phyloP scores from a whole-genome alignment of 768 basidiomycete genomes.

The Mycena rosella region DNA sequence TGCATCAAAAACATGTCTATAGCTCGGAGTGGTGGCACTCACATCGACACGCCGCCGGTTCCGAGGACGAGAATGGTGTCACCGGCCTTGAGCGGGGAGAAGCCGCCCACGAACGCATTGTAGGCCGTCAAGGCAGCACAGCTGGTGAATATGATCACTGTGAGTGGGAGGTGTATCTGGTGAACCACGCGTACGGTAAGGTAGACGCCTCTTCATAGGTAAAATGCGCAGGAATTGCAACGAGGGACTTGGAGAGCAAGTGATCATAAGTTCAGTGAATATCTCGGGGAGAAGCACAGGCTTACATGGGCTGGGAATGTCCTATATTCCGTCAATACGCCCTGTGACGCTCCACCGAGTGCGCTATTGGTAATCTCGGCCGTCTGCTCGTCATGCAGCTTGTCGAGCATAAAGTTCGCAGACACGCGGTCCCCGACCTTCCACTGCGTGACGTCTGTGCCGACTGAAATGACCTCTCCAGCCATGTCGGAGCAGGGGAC shows the following conservation, averaged over 20 bases:
- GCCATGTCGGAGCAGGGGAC: slow-evolving; percentile 66
- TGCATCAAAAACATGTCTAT: too few species aligned
- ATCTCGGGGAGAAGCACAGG: not conserved
- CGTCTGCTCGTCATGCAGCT: slow-evolving; percentile 58
- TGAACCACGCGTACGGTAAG: slow-evolving; percentile 58
- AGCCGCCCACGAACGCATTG: slow-evolving; percentile 54
- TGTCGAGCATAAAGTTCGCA: slow-evolving; percentile 64
- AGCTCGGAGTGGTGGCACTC: too few species aligned
- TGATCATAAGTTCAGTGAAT: too few species aligned
- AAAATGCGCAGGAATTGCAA: slow-evolving; percentile 67
- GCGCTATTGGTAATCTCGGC: slow-evolving; percentile 46
- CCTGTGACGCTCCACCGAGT: slow-evolving; percentile 63
- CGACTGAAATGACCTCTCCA: slow-evolving; percentile 66
- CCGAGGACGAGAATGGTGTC: slow-evolving; percentile 63
- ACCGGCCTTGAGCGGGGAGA: slow-evolving; percentile 56
- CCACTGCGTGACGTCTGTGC: slow-evolving; percentile 60
- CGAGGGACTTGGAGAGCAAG: slow-evolving; percentile 53
- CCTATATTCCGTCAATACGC: slow-evolving; percentile 67
- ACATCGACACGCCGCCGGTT: slow-evolving; percentile 62
- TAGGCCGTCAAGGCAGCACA: slow-evolving; percentile 66
- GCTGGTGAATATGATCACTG: slow-evolving; percentile 27
- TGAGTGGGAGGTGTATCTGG: too few species aligned
- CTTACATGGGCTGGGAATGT: slow-evolving; percentile 60
- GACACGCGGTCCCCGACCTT: slow-evolving; percentile 67
- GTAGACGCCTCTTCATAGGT: slow-evolving; percentile 76